Base-by-base conservation (phyloP, 2,329 filamentous ascomycete species). In the Stagonosporopsis cucurbitacearum region DNA sequence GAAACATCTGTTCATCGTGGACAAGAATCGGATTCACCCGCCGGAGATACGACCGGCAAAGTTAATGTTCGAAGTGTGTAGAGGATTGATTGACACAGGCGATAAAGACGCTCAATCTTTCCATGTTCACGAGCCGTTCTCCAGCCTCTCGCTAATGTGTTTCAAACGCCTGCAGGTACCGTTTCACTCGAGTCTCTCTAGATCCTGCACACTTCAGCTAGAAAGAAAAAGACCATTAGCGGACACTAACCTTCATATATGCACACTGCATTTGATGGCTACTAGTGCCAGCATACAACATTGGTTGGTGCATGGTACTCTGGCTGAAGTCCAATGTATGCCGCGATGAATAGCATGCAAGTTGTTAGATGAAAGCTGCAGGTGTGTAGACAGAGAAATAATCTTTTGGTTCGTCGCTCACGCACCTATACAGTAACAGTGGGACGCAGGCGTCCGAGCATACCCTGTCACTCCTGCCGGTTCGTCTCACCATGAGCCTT, bases 151-250 rank as follows among this genome's bases (percentile, higher is more conserved):
- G 54, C 58, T 50, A n/a, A n/a, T n/a, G 39, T 63, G 70, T 74
- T 73, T 72, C 68, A 68, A 63, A 54, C 43, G 58, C 66, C 64
- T 73, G 71, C 71, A 71, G 69, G 69, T 68, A 69, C 67, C 58
- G 67, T 72, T 72, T 74, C 70, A 70, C 33, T 50, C 28, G 22
- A 30, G 13, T 30, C 17, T 49, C 37, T 45, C 35, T 36, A 33
- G 20, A 41, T 25, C 28, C 15, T 15, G n/a, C n/a, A n/a, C n/a
- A 17, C 30, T 17, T 20, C 13, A 12, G 33, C 32, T 30, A 35
- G 37, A 15, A 19, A 28, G 20, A 20, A 20, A 20, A 20, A 9
- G 20, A 20, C 8, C n/a, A 37, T 19, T 12, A 20, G 9, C 5
- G 9, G 20, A 20, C 35, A 9, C 17, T 9, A 32, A 15, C 4